Evolutionary conservation across 768 basidiomycete genomes (phyloP), one percentile per base, ranked within the genome.

Genomic region (Lactarius vividus): DNA sequence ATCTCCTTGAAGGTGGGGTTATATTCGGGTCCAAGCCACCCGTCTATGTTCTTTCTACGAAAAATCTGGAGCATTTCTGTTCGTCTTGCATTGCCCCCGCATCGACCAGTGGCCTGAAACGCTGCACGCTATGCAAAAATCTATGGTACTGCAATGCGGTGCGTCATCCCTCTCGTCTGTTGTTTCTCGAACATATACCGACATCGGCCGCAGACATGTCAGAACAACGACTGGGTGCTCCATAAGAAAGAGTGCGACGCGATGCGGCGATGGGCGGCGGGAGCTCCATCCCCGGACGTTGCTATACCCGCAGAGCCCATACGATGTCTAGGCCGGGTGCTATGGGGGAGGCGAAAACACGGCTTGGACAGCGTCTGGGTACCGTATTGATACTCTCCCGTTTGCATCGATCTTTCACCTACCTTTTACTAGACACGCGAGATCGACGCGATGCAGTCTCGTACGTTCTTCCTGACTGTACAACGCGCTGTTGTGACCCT

Each of bases 171-270:
- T 5, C 40, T 37, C 40, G 15, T 26, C n/a, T 18, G 20, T 46
- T 64, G 26, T 49, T 69, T 52, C 9, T 57, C 33, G 62, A 29
- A 55, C 35, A 52, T 11, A 35, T 58, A 31, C 28, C 26, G 46
- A 44, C 44, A 67, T 56, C 31, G 18, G 15, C 26, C 20, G 2
- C 70, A 92, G 87, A 74, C 73, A 44, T 94, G 92, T 71, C 92
- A 94, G 78, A 85, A 77, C 46, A 73, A 74, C 33, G 93, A 92
- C 70, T 94, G 93, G 94, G 26, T 72, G 0, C 40, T 83, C 3
- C 96, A 97, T 75, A 91, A 88, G 74, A 74, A 75, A 1, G 96
- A 98, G 80, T 98, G 96, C 72, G 64, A 67, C 6, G 88, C 92
- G 0, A 77, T 96, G 10, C 81, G 81, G 62, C 77, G 76, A 61